Evolutionary conservation across 352 stramenopile species (phyloP), one percentile per base, ranked within the genome.

Genomic region (Pythium insidiosum): DNA sequence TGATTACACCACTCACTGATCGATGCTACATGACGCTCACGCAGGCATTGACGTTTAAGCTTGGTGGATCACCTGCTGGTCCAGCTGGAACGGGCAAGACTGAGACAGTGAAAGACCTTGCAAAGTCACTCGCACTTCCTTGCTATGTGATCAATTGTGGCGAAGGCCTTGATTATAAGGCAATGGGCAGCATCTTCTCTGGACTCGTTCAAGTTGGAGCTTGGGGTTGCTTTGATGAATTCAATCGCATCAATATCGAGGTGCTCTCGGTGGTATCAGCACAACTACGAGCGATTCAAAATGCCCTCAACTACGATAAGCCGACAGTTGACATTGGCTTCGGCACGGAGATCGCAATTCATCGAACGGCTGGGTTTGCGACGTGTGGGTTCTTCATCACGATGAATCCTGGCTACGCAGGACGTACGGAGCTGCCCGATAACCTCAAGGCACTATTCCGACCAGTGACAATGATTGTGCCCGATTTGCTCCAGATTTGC

Each of bases 301-400:
- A 97, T 34, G 85, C 86, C 11, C 63, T 97, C 9, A 94, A 97
- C 47, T 89, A 93, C 51, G 86, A 94, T 52, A 88, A 90, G 31
- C 82, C 84, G 6, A 95, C 82, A 0, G 83, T 94, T 9, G 84
- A 97, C 42, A 96, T 97, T 51, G 87, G 87, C 15, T 94, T 95
- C 39, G 88, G 89, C 18, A 79, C 78, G 0, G 85, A 96, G 50
- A 96, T 97, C 11, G 62, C 68, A 1, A 95, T 97, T 24, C 92
- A 97, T 39, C 77, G 90, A 18, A 94, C 94, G 0, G 85, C 80
- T 5, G 90, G 88, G 0, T 97, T 97, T 41, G 90, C 90, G 10
- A 97, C 86, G 0, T 96, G 85, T 39, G 91, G 91, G 0, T 94
- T 97, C 41, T 97, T 97, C 65, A 97, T 97, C 55, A 97, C 88